Evolutionary conservation across 129 eudicot species (phyloP).

Genomic region (Escallonia herrerae): DNA sequence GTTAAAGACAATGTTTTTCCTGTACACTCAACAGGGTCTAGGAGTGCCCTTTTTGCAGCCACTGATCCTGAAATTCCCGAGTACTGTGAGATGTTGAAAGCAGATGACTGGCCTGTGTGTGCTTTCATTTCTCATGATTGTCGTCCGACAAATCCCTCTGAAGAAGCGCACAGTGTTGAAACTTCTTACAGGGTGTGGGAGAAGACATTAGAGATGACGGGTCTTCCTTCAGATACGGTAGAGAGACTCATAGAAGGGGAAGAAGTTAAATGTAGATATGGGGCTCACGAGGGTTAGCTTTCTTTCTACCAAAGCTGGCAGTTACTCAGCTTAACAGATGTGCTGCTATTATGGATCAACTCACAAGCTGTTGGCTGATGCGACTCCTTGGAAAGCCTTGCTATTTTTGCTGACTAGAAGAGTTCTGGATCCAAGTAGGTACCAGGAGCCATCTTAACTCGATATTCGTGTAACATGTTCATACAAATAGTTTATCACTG

Average conservation of each 20-base stretch:
- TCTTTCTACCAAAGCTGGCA: too few species aligned
- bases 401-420: too few species aligned
- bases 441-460: too few species aligned
- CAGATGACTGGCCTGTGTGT: slow-evolving; percentile 90
- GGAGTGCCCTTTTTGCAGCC: slow-evolving; percentile 93
- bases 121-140: slow-evolving; percentile 91
- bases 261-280: slow-evolving; percentile 58
- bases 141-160: slow-evolving; percentile 79
- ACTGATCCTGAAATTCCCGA: slow-evolving; percentile 89
- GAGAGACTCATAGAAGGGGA: slow-evolving; percentile 85
- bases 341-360: too few species aligned
- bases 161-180: slow-evolving; percentile 78
- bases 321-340: too few species aligned
- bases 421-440: too few species aligned
- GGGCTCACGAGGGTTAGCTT: slow-evolving; percentile 19
- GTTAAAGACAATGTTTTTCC: too few species aligned
- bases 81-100: slow-evolving; percentile 63
- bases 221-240: slow-evolving; percentile 82
- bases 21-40: slow-evolving; percentile 89
- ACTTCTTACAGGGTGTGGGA: slow-evolving; percentile 80
- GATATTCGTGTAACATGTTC: too few species aligned
- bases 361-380: too few species aligned
- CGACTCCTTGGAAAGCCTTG: too few species aligned
- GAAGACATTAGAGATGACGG: slow-evolving; percentile 71
- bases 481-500: too few species aligned